These are phyloP conservation scores for Brasenia schreberi DNA, from an alignment of 164 flowering plant genomes.

Conservation along the genomic window DNA sequence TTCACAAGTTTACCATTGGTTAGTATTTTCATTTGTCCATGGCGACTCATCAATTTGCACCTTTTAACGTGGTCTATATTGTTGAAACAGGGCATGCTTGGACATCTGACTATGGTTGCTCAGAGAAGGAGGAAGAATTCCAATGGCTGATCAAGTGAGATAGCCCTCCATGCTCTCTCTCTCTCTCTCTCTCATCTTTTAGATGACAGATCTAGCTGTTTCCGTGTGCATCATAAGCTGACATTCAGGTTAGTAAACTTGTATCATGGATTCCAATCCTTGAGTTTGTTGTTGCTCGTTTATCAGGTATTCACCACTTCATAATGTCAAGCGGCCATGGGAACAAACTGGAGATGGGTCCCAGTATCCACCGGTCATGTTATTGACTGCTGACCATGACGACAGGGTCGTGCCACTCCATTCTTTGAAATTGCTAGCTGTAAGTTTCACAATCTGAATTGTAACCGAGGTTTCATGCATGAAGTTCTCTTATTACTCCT, in stretches of 20 bases:
- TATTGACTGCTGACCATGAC: constrained; percentile 98
- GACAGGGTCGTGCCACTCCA: constrained; percentile 97
- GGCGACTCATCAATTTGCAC: background rate
- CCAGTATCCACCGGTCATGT: constrained; percentile 89
- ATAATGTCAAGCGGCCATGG: constrained; percentile 96
- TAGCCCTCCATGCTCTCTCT: background rate
- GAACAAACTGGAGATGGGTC: constrained; percentile 29
- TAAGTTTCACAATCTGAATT: constrained; percentile 15
- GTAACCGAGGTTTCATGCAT: background rate
- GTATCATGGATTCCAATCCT: no score
- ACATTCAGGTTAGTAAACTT: no score
- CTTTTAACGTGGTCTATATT: background rate
- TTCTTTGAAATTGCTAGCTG: constrained; percentile 85
- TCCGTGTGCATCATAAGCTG: no score
- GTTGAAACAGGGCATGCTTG: constrained; percentile 84
- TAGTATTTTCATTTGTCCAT: constrained; percentile 8
- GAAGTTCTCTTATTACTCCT: no score
- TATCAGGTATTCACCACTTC: constrained; percentile 88
- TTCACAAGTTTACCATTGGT: constrained; percentile 98
- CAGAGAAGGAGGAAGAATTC: constrained; percentile 90
- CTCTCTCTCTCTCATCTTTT: no score
- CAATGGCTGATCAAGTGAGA: constrained; percentile 79
- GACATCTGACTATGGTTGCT: constrained; percentile 95
- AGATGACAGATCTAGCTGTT: no score
- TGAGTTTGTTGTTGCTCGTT: background rate